Base-by-base conservation (phyloP, 148 eudicot genomes). In the Fagopyrum esculentum region DNA sequence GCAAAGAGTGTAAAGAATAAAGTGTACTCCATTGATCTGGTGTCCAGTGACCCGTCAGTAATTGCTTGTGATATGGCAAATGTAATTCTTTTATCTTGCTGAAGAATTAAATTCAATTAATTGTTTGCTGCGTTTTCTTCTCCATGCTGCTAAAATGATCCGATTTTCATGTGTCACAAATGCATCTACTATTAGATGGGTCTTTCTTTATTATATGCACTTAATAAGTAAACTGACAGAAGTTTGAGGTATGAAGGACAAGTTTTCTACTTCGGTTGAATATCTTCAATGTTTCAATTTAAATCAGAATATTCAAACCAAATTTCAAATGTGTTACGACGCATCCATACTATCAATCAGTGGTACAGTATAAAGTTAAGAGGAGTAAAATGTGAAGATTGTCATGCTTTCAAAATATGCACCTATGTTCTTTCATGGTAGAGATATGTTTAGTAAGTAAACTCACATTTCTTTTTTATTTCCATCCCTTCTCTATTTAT, bases 41-140 rank as follows among this genome's bases (percentile, higher is more conserved):
- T 94, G 73, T 84, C 98, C 45, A 82, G 77, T 73, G 93, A 91
- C 68, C 97, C 98, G 63, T 88, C 97, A 43, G 97, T 94, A n/a
- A 86, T 89, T 73, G 93, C 93, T n/a, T 91, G 98, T 80, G 98
- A 94, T 80, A 94, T 94, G 98, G 86, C 98, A 76, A 87, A 87
- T 68, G 98, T 91, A 85, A 73, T 89, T 79, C 71, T 43, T 66
- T 66, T 46, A 66, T 15, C 71, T 66, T 40, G 70, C 7, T 64
- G 70, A 64, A 64, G 64, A 19, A 59, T 40, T 64, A 64, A 16
- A 35, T 64, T 2, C 70, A 64, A 3, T 64, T 64, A 4, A 64
- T 64, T 35, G 30, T 64, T 61, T 61, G 43, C 29, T 61, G 16
- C 69, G 29, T 44, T 63, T 63, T 63, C 44, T 26, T 26, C 69